Evolutionary conservation across 2,329 filamentous ascomycete species (phyloP).

Genomic region (Xylariaceae sp.): DNA sequence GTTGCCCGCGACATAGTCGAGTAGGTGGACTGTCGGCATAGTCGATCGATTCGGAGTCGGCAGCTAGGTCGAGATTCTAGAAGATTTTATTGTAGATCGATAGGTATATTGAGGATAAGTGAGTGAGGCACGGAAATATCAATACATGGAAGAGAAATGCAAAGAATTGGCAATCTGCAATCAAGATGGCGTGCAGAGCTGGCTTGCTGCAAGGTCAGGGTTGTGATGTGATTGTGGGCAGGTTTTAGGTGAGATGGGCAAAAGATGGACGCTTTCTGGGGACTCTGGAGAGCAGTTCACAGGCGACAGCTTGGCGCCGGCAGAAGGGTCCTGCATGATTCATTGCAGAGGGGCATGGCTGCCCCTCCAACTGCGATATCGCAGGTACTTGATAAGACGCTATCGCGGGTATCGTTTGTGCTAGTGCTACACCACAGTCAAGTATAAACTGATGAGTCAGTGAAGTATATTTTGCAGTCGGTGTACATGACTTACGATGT

Average conservation of each 20-base stretch:
- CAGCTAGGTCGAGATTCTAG: not conserved
- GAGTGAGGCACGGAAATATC: not conserved
- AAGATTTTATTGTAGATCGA: not conserved
- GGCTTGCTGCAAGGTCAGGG: not conserved
- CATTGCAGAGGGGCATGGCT: slow-evolving; percentile 25
- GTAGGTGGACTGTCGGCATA: slow-evolving; percentile 73
- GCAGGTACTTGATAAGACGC: not conserved
- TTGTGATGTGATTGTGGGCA: not conserved
- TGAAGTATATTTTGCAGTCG: not conserved
- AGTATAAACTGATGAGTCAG: too few species aligned
- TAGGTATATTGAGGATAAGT: too few species aligned
- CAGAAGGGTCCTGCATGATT: slow-evolving; percentile 3
- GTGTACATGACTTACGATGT: not conserved
- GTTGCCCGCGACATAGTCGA: slow-evolving; percentile 93
- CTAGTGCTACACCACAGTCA: too few species aligned
- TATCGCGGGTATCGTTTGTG: not conserved
- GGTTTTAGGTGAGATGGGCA: not conserved
- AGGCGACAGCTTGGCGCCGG: too few species aligned
- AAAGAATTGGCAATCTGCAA: not conserved
- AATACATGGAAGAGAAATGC: not conserved
- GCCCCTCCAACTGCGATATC: slow-evolving; percentile 23
- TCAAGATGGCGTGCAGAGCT: not conserved
- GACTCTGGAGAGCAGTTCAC: too few species aligned
- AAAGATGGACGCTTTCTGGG: too few species aligned
- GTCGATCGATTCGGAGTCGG: slow-evolving; percentile 25